Evolutionary conservation across 768 basidiomycete species (phyloP).

Genomic region (Termitomyces titanicus): DNA sequence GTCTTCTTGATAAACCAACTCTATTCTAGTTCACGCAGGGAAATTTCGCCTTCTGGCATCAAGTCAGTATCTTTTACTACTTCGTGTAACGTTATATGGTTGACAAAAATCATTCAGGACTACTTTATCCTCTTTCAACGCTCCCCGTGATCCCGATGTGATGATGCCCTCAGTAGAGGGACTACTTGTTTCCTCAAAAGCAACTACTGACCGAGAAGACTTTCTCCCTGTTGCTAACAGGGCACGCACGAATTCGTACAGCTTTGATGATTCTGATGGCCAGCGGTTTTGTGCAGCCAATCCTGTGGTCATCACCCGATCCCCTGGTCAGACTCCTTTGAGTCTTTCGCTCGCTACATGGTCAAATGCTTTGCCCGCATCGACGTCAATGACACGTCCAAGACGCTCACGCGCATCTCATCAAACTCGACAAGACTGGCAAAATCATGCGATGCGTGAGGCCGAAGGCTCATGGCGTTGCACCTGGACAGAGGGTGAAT

Average conservation of each 20-base stretch:
- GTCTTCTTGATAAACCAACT: not conserved
- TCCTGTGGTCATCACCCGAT: not conserved
- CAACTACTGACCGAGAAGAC: not conserved
- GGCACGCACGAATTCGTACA: not conserved
- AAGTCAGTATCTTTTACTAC: not conserved
- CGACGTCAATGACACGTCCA: not conserved
- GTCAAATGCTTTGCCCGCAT: not conserved
- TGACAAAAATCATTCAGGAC: not conserved
- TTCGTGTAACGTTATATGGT: not conserved
- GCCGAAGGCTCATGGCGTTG: constrained; percentile 10
- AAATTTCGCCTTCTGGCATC: not conserved
- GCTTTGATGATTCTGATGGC: not conserved
- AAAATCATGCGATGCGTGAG: constrained; percentile 5
- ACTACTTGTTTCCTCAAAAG: not conserved
- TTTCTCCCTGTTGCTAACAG: constrained; percentile 1
- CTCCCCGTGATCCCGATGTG: not conserved
- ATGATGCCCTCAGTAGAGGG: not conserved
- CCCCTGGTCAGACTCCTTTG: not conserved
- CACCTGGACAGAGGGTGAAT: constrained; percentile 7
- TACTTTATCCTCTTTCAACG: not conserved
- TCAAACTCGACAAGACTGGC: constrained; percentile 10
- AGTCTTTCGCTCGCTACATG: not conserved
- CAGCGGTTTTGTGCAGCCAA: not conserved
- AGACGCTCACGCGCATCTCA: not conserved
- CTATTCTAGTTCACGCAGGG: not conserved